These are phyloP conservation scores for Saccharomycopsis babjevae DNA, from an alignment of 805 yeast species.

Conservation along the genomic window DNA sequence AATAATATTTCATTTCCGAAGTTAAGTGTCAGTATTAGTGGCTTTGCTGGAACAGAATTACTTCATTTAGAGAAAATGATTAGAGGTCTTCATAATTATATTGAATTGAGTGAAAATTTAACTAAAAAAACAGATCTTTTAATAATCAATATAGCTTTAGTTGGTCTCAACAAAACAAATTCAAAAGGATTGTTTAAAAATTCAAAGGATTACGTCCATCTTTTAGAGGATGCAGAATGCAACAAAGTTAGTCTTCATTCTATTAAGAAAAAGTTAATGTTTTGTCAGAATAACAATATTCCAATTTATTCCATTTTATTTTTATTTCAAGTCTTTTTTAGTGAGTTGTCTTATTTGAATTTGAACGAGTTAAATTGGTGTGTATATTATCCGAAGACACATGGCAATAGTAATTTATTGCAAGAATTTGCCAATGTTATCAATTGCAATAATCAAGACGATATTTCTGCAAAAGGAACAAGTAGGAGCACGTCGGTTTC, in stretches of 20 bases:
- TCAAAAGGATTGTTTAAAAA: constrained; percentile 25
- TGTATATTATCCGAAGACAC: constrained; percentile 36
- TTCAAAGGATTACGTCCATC: constrained; percentile 24
- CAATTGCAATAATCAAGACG: background rate
- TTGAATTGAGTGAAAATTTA: constrained; percentile 39
- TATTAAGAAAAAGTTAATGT: constrained; percentile 43
- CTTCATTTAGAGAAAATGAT: constrained; percentile 62
- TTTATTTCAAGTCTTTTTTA: constrained; percentile 40
- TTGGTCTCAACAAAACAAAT: constrained; percentile 31
- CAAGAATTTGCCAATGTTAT: background rate
- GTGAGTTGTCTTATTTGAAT: constrained; percentile 25
- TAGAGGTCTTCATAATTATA: constrained; percentile 34
- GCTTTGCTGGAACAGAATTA: constrained; percentile 69
- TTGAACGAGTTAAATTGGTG: constrained; percentile 44
- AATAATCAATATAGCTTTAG: constrained; percentile 39
- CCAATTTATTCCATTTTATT: constrained; percentile 50
- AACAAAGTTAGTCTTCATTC: constrained; percentile 29
- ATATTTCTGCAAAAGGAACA: background rate
- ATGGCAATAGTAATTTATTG: background rate
- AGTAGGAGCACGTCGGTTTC: constrained; percentile 1
- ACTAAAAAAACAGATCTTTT: constrained; percentile 44
- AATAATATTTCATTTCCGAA: constrained; percentile 22
- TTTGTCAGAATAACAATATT: constrained; percentile 46
- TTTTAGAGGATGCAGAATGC: constrained; percentile 24
- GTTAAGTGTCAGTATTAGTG: constrained; percentile 45